Percentiles rank a stretch among this genome's conserved stretches.
These are phyloP conservation scores for Mortierella sp. DNA, from an alignment of 371 early-diverging fungal genomes.

Conservation along the genomic window DNA sequence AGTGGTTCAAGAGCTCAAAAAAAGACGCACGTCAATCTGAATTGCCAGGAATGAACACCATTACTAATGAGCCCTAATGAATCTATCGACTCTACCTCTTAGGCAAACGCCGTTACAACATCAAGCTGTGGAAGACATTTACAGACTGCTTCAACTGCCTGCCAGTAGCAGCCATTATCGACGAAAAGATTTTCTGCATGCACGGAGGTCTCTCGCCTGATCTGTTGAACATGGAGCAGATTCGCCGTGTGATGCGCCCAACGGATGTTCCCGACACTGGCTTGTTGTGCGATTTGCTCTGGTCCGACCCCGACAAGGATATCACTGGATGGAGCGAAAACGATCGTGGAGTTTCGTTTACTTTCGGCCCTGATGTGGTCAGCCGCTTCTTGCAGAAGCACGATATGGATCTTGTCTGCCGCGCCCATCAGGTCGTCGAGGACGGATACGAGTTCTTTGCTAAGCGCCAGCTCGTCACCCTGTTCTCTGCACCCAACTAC, in stretches of 20 bases:
- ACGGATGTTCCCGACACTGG: constrained; percentile 96
- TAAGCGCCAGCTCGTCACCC: constrained; percentile 92
- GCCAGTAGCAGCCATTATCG: constrained; percentile 95
- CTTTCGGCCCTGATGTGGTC: constrained; percentile 91
- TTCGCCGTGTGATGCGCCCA: constrained; percentile 90
- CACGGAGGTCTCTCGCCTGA: constrained; percentile 98
- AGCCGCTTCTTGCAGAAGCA: constrained; percentile 92
- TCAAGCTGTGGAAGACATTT: constrained; percentile 95
- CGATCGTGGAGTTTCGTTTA: constrained; percentile 93
- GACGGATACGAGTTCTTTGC: constrained; percentile 97
- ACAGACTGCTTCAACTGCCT: constrained; percentile 95
- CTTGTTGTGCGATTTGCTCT: constrained; percentile 92
- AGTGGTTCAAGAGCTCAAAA: neutral
- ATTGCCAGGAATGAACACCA: neutral
- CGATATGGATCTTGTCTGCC: constrained; percentile 93
- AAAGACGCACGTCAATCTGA: neutral
- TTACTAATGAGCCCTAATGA: neutral
- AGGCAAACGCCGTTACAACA: constrained; percentile 93
- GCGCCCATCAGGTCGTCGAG: constrained; percentile 98
- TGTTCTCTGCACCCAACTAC: constrained; percentile 97
- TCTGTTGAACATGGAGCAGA: constrained; percentile 89
- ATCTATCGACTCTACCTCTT: constrained; percentile 13
- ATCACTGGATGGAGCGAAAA: constrained; percentile 91
- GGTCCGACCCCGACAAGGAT: constrained; percentile 96
- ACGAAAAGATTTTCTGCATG: constrained; percentile 95